A percentile compares a stretch with the other conserved stretches of the same genome.
phyloP scores from a whole-genome alignment of 345 rosid genomes.

The Lumnitzera racemosa region DNA sequence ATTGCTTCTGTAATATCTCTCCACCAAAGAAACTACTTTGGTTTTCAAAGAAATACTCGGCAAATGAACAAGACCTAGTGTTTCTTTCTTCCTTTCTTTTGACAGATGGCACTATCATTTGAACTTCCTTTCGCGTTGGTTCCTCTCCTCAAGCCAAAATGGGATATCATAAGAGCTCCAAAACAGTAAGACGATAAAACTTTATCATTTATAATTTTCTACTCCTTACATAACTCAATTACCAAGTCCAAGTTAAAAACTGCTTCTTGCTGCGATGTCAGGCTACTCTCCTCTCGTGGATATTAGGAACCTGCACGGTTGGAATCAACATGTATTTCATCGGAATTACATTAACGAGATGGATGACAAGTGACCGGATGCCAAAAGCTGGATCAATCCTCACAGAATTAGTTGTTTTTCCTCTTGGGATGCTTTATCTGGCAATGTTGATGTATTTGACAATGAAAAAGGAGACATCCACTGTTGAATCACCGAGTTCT shows the following conservation, averaged over 20 bases:
- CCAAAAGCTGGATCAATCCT: constrained; percentile 3
- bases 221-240: background rate
- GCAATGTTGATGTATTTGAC: constrained; percentile 2
- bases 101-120: constrained; percentile 12
- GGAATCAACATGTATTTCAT: constrained; percentile 14
- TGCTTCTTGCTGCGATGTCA: background rate
- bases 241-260: background rate
- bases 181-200: background rate
- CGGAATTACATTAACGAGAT: background rate
- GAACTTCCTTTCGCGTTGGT: constrained; percentile 19
- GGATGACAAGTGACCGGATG: constrained; percentile 4
- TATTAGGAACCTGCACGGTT: constrained; percentile 6
- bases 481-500: background rate
- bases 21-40: background rate
- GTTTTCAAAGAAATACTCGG: too few relatives aligned
- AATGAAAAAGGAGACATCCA: constrained; percentile 4
- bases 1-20: constrained; percentile 15
- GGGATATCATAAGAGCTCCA: constrained; percentile 17
- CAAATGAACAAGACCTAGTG: too few relatives aligned
- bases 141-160: constrained; percentile 20
- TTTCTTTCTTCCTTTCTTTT: background rate
- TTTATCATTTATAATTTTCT: background rate
- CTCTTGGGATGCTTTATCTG: background rate
- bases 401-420: background rate
- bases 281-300: constrained; percentile 6